These are phyloP conservation scores for Litchi chinensis DNA, from an alignment of 345 rosid species.

Conservation along the genomic window DNA sequence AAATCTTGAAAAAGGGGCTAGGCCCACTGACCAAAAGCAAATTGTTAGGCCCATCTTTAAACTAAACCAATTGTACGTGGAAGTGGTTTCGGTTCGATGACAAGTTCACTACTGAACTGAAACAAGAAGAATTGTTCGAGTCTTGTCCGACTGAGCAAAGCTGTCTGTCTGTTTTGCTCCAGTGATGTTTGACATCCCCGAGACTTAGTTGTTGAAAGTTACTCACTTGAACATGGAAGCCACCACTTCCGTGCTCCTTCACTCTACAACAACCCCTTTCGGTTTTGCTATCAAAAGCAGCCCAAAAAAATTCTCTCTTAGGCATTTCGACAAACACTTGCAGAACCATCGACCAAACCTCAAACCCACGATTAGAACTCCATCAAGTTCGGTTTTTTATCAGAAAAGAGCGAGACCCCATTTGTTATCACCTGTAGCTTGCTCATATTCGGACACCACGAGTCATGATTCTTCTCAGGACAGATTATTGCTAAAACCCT, in stretches of 20 bases:
- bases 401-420: slow-evolving; percentile 26
- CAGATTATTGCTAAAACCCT: slow-evolving; percentile 41
- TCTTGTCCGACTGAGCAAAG: slow-evolving; percentile 23
- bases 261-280: slow-evolving; percentile 43
- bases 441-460: slow-evolving; percentile 52
- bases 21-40: background rate
- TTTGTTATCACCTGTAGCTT: slow-evolving; percentile 37
- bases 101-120: background rate
- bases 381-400: slow-evolving; percentile 23
- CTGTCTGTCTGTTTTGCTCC: background rate
- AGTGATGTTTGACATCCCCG: background rate
- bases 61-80: background rate
- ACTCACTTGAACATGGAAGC: slow-evolving; percentile 50
- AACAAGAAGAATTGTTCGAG: background rate
- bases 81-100: background rate
- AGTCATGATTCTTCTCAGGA: slow-evolving; percentile 39
- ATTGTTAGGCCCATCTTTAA: background rate
- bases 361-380: slow-evolving; percentile 22
- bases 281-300: slow-evolving; percentile 13
- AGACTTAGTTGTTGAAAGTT: background rate
- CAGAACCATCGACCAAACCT: slow-evolving; percentile 26
- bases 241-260: slow-evolving; percentile 49
- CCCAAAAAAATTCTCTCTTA: slow-evolving; percentile 36
- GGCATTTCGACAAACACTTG: slow-evolving; percentile 73
- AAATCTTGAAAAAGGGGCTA: background rate